phyloP scores from a whole-genome alignment of 441 rosid genomes.

The Cnidoscolus chayamansa region DNA sequence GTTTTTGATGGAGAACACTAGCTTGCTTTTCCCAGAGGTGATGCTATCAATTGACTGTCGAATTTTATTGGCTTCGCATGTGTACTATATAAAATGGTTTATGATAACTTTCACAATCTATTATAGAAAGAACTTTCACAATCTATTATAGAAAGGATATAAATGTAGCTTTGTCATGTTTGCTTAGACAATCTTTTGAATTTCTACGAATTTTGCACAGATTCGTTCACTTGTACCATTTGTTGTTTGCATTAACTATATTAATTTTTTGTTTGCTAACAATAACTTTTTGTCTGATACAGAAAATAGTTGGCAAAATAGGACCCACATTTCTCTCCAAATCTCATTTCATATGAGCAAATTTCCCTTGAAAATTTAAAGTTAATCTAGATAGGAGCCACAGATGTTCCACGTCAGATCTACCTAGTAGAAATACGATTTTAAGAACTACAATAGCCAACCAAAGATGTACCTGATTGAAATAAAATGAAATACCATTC shows the following conservation, averaged over 20 bases:
- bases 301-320: neutral
- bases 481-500: neutral
- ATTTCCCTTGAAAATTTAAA: neutral
- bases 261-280: neutral
- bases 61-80: neutral
- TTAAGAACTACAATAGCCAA: neutral
- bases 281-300: neutral
- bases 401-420: constrained; percentile 1
- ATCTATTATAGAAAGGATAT: neutral
- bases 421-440: neutral
- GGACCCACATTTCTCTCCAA: neutral
- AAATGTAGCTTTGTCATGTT: neutral
- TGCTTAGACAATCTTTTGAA: neutral
- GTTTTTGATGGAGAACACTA: neutral
- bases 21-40: neutral
- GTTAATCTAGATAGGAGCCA: neutral
- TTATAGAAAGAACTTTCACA: neutral
- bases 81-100: neutral
- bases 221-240: neutral
- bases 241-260: neutral
- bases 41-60: neutral
- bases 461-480: neutral
- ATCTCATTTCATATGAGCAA: neutral
- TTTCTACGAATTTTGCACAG: neutral
- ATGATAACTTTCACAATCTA: neutral